Evolutionary conservation across 495 filamentous ascomycete genomes (phyloP).

Genomic region (Penicillium daleae): DNA sequence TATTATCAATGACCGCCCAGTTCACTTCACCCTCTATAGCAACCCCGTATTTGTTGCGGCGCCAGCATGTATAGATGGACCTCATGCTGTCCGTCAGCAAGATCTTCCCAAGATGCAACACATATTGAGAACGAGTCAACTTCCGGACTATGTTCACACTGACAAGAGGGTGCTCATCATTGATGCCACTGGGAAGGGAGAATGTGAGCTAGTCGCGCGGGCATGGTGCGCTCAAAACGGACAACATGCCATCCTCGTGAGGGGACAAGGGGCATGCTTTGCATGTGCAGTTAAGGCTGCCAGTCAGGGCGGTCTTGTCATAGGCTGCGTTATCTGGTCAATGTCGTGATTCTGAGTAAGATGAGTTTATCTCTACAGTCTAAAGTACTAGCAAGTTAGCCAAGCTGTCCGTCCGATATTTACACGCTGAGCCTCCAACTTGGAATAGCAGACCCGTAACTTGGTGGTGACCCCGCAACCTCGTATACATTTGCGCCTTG

Average conservation of each 20-base stretch:
- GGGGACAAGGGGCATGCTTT: conserved; percentile 3
- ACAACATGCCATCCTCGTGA: conserved; percentile 8
- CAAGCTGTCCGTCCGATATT: neutral
- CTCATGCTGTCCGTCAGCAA: conserved; percentile 3
- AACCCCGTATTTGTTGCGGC: conserved; percentile 13
- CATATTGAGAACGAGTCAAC: conserved; percentile 4
- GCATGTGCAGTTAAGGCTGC: conserved; percentile 12
- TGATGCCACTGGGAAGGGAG: conserved; percentile 17
- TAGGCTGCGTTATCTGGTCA: conserved; percentile 4
- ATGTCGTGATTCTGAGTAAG: neutral
- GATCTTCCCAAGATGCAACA: conserved; percentile 8
- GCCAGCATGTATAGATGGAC: conserved; percentile 4
- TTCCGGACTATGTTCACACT: conserved; percentile 7
- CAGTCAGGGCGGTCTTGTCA: conserved; percentile 10
- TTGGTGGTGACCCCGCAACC: neutral
- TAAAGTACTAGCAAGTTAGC: too few relatives aligned
- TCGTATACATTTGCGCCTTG: neutral
- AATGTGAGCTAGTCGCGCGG: conserved; percentile 9
- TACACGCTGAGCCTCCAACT: neutral
- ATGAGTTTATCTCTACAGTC: too few relatives aligned
- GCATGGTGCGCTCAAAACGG: conserved; percentile 17
- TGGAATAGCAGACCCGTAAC: neutral
- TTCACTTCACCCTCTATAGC: conserved; percentile 12
- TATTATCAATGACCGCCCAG: conserved; percentile 7
- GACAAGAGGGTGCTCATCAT: conserved; percentile 13